Evolutionary conservation across 306 rosid species (phyloP).

Genomic region (Cucurbita maxima): DNA sequence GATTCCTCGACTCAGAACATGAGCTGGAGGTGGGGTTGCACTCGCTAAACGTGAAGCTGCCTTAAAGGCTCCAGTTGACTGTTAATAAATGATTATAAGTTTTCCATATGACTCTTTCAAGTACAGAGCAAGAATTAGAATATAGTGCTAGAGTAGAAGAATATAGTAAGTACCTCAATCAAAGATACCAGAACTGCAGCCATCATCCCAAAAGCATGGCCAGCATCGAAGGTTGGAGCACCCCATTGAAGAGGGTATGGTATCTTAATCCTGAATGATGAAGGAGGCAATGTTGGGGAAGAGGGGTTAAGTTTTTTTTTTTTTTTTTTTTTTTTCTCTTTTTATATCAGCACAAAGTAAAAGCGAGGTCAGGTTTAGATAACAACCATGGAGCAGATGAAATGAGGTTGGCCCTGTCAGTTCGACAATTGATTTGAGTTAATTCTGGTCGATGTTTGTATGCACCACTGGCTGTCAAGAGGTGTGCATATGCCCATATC

Average conservation of each 20-base stretch:
- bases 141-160: neutral
- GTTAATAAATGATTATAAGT: constrained; percentile 4
- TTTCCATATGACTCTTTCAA: neutral
- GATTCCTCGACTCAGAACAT: constrained; percentile 95
- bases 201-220: constrained; percentile 94
- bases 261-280: constrained; percentile 56
- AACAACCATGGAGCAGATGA: constrained; percentile 95
- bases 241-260: constrained; percentile 99
- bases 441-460: constrained; percentile 66
- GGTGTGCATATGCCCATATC: constrained; percentile 98
- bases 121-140: neutral
- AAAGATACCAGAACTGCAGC: constrained; percentile 93
- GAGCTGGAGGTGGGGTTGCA: constrained; percentile 96
- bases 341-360: neutral
- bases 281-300: neutral
- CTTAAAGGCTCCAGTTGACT: constrained; percentile 98
- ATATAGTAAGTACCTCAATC: constrained; percentile 60
- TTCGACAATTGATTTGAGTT: constrained; percentile 72
- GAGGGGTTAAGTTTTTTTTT: neutral
- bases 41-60: constrained; percentile 94
- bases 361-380: neutral
- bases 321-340: neutral
- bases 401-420: constrained; percentile 78
- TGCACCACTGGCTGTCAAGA: constrained; percentile 90
- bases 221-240: constrained; percentile 86